phyloP scores from a whole-genome alignment of 108 stramenopile species.

The Discostella stelligeroides region DNA sequence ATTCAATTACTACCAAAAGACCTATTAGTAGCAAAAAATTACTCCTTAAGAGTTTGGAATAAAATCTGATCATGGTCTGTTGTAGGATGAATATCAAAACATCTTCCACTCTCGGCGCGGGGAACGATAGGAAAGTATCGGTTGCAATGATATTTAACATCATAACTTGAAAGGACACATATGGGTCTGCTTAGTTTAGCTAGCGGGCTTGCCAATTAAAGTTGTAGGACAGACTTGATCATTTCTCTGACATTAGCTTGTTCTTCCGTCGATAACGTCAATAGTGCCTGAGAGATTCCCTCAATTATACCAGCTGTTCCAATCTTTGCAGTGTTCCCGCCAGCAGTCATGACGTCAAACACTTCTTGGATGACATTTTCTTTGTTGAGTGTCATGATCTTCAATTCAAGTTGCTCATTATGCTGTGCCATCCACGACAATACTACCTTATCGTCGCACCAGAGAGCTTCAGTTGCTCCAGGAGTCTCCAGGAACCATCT shows the following conservation, averaged over 20 bases:
- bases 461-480: slow-evolving; percentile 60
- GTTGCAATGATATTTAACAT: too few species aligned
- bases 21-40: too few species aligned
- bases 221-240: slow-evolving; percentile 43
- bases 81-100: too few species aligned
- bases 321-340: slow-evolving; percentile 78
- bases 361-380: slow-evolving; percentile 84
- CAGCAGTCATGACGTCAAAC: slow-evolving; percentile 79
- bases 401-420: slow-evolving; percentile 67
- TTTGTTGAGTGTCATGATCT: slow-evolving; percentile 68
- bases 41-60: too few species aligned
- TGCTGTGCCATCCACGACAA: slow-evolving; percentile 86
- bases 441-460: slow-evolving; percentile 84
- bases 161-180: too few species aligned
- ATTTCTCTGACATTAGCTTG: slow-evolving; percentile 58
- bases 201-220: slow-evolving; percentile 13
- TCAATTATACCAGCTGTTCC: slow-evolving; percentile 87
- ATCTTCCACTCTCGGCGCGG: too few species aligned
- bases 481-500: slow-evolving; percentile 77
- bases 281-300: slow-evolving; percentile 70
- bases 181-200: background rate
- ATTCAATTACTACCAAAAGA: too few species aligned
- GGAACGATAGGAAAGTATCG: too few species aligned
- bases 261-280: slow-evolving; percentile 69
- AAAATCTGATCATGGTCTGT: too few species aligned